Conservation (phyloP, 2,329 filamentous ascomycete genomes). For the Cladosporium halotolerans region DNA sequence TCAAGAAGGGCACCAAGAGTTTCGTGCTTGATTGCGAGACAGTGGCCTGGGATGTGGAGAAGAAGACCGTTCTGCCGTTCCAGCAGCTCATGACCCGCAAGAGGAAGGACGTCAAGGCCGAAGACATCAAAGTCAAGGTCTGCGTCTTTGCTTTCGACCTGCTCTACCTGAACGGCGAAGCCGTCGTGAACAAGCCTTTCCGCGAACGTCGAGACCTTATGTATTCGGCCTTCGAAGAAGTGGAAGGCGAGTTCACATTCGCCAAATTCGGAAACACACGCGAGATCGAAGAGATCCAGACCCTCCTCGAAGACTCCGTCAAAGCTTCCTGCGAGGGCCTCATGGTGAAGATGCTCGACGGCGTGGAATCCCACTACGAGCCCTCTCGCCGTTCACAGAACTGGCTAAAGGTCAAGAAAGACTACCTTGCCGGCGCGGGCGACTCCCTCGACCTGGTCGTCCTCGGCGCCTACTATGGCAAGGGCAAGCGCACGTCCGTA, state of each 20-base stretch:
- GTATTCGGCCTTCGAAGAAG: constrained; percentile 62
- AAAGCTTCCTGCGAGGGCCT: constrained; percentile 94
- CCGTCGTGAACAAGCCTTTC: constrained; percentile 79
- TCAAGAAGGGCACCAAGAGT: constrained; percentile 82
- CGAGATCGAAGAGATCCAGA: constrained; percentile 89
- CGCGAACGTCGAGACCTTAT: constrained; percentile 76
- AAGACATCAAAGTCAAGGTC: constrained; percentile 93
- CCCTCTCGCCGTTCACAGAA: constrained; percentile 94
- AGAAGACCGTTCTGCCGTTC: constrained; percentile 95
- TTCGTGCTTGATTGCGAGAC: constrained; percentile 99
- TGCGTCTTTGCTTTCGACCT: constrained; percentile 96
- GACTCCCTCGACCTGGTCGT: constrained; percentile 97
- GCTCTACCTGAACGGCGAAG: constrained; percentile 84
- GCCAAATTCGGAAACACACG: constrained; percentile 81
- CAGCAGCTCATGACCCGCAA: constrained; percentile 98
- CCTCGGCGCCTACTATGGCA: constrained; percentile 86
- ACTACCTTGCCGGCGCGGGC: constrained; percentile 88
- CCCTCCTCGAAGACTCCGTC: constrained; percentile 85
- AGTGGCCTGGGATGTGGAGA: constrained; percentile 88
- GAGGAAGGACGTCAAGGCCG: constrained; percentile 90
- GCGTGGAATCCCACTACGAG: constrained; percentile 86
- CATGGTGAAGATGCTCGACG: constrained; percentile 99
- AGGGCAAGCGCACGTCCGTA: constrained; percentile 89
- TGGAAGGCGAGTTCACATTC: constrained; percentile 87
- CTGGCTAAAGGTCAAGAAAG: constrained; percentile 98